These are phyloP conservation scores for Microascus cirrosus DNA, from an alignment of 2,329 filamentous ascomycete genomes.

Conservation along the genomic window DNA sequence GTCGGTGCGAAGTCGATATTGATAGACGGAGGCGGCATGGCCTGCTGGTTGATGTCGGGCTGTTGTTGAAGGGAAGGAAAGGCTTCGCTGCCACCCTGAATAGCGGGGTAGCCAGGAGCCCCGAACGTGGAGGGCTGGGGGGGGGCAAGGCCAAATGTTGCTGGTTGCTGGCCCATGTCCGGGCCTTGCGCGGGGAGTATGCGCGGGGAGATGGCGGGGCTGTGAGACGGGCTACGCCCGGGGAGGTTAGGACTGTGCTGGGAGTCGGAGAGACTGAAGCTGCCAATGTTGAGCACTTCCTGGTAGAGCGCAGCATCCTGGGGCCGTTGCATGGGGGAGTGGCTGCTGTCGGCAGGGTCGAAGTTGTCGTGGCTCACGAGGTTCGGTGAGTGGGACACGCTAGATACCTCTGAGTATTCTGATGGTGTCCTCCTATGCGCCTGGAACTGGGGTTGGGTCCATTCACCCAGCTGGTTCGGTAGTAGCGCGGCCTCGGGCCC, in stretches of 20 bases:
- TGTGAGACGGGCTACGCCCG: slow-evolving; percentile 72
- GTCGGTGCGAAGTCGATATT: slow-evolving; percentile 87
- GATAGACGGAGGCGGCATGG: slow-evolving; percentile 83
- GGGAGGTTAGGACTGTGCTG: slow-evolving; percentile 52
- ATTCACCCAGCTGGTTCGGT: slow-evolving; percentile 38
- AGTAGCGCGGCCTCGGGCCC: slow-evolving; percentile 47
- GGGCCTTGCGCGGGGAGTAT: slow-evolving; percentile 46
- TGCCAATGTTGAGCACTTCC: slow-evolving; percentile 45
- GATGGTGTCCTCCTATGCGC: slow-evolving; percentile 76
- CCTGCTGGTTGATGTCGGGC: slow-evolving; percentile 55
- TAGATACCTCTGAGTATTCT: slow-evolving; percentile 88
- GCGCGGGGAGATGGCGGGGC: slow-evolving; percentile 54
- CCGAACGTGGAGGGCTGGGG: slow-evolving; percentile 13
- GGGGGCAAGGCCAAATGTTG: slow-evolving; percentile 28
- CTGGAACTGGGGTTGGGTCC: slow-evolving; percentile 55
- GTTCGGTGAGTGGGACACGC: slow-evolving; percentile 74
- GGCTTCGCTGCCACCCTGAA: slow-evolving; percentile 23
- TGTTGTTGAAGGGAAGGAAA: slow-evolving; percentile 39
- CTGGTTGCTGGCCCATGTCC: slow-evolving; percentile 35
- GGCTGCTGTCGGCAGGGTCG: slow-evolving; percentile 56
- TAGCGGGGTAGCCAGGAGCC: slow-evolving; percentile 2
- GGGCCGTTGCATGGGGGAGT: slow-evolving; percentile 70
- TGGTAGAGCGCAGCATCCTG: slow-evolving; percentile 45
- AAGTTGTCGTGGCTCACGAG: slow-evolving; percentile 69
- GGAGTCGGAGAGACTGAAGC: slow-evolving; percentile 68